Evolutionary conservation across 768 basidiomycete species (phyloP), one percentile per base, ranked within the genome.

Genomic region (Galerina sulciceps): DNA sequence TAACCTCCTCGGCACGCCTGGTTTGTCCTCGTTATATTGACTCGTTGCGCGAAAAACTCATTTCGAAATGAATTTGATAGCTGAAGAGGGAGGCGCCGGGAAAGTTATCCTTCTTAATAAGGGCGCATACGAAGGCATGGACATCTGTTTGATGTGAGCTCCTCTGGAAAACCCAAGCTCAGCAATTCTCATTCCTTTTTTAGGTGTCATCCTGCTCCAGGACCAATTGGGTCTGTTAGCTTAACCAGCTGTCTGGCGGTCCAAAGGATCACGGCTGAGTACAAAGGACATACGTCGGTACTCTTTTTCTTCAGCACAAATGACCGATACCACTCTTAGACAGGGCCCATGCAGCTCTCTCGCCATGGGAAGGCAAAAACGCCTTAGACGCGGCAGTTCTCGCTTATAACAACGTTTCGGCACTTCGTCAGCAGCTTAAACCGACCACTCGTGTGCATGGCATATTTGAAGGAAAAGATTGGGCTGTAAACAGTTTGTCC

Each of bases 321-420:
- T 20, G 2, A 10, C 18, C 11, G 6, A 10, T 10, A 26, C 5
- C 17, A 11, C 36, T 17, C 4, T 14, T 10, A 6, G n/a, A 8
- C 31, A 60, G 90, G 14, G 90, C 91, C 4, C 91, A 92, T 67
- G 91, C 90, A 5, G 86, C 86, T 1, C 76, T 90, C 23, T 88
- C 87, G n/a, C 93, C 92, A 14, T 94, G 93, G 92, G 89, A 93
- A 70, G 93, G 91, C 1, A 80, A 77, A 59, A 94, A 94, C 62
- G 88, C 93, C 1, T 74, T 94, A 8, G 93, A 96, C 67, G 94
- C 94, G 0, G 92, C 91, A 11, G 89, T 94, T 4, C 78, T 93
- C 1, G 89, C 90, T 2, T 94, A 95, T 67, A 89, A 83, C 46
- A 90, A 87, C 53, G 85, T 95, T 18, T 86, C 90, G 0, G 85